Conservation (phyloP, 306 rosid genomes). For the Acacia melanoxylon region DNA sequence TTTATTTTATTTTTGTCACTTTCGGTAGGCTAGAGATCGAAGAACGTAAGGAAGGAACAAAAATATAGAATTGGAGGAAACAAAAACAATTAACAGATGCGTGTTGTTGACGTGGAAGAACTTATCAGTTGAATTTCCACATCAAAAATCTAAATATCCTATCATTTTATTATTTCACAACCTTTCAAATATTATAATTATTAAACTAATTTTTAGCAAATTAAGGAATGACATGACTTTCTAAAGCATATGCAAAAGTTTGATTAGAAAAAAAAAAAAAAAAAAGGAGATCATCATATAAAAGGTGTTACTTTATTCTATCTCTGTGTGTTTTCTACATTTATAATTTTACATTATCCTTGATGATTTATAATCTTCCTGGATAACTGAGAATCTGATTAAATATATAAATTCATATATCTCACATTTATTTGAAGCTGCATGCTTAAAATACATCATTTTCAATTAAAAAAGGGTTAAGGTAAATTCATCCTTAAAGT, state of each 20-base stretch:
- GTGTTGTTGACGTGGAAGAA: neutral
- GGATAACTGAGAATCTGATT: neutral
- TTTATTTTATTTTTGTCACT: neutral
- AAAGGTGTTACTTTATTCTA: constrained; percentile 2
- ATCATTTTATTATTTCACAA: neutral
- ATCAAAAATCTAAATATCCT: neutral
- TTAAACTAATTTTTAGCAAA: neutral
- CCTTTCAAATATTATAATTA: neutral
- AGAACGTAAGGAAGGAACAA: neutral
- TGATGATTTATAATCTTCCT: neutral
- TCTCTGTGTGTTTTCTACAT: constrained; percentile 4
- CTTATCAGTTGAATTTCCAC: neutral
- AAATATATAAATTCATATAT: neutral
- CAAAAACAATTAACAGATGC: neutral
- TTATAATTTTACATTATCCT: neutral
- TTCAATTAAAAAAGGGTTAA: too few relatives aligned
- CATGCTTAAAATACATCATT: neutral
- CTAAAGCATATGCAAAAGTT: neutral
- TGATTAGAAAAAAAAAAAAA: too few relatives aligned
- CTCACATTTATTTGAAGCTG: neutral
- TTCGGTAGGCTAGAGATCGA: neutral
- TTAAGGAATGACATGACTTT: neutral
- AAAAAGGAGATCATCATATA: neutral
- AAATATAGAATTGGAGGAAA: neutral
- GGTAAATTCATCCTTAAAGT: too few relatives aligned